These are phyloP conservation scores for Cordyceps fumosorosea DNA, from an alignment of 2,329 filamentous ascomycete genomes.

Conservation along the genomic window DNA sequence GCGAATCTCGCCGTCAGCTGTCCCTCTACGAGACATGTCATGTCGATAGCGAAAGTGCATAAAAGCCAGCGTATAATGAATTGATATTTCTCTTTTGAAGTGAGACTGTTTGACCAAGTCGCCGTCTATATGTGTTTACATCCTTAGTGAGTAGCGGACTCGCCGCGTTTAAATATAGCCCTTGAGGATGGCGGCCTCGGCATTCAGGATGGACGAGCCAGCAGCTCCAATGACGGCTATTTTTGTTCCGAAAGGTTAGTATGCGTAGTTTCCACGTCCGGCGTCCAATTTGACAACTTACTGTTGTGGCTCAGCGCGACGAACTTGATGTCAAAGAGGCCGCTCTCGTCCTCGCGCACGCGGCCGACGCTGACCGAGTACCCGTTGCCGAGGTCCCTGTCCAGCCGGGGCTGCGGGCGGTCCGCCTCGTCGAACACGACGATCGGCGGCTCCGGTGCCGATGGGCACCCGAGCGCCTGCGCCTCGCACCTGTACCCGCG, in stretches of 20 bases:
- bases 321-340: slow-evolving; percentile 92
- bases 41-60: neutral
- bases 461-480: slow-evolving; percentile 76
- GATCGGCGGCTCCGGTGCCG: slow-evolving; percentile 75
- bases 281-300: slow-evolving; percentile 28
- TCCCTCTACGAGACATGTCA: no score
- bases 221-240: slow-evolving; percentile 85
- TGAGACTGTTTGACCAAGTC: neutral
- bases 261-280: neutral
- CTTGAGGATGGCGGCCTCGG: slow-evolving; percentile 85
- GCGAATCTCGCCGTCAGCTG: no score
- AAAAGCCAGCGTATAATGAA: neutral
- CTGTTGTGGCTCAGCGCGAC: slow-evolving; percentile 81
- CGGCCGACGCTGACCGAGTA: slow-evolving; percentile 90
- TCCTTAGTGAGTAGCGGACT: neutral
- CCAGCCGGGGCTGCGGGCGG: slow-evolving; percentile 83
- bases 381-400: slow-evolving; percentile 76
- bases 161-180: slow-evolving; percentile 58
- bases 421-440: slow-evolving; percentile 84
- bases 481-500: slow-evolving; percentile 76
- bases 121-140: neutral
- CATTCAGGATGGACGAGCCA: slow-evolving; percentile 92
- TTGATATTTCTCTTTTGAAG: neutral
- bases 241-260: neutral
- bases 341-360: slow-evolving; percentile 76